phyloP scores from a whole-genome alignment of 768 basidiomycete genomes.

The Mycena olivaceomarginata region DNA sequence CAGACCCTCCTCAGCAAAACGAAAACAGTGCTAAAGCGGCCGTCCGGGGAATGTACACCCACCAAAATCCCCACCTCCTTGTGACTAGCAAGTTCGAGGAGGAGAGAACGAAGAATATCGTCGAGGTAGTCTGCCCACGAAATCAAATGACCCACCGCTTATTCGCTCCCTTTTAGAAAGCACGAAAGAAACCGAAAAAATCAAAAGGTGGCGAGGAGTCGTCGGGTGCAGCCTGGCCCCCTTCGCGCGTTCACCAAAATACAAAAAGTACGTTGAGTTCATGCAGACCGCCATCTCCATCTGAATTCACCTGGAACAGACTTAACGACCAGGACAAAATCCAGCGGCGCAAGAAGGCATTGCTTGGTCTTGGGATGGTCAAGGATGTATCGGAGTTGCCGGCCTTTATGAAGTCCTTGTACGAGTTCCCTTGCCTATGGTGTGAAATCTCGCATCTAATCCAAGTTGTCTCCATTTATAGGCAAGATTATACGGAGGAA shows the following conservation, averaged over 20 bases:
- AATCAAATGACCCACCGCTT: background rate
- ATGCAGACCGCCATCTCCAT: background rate
- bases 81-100: slow-evolving; percentile 82
- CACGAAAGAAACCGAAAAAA: slow-evolving; percentile 50
- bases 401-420: slow-evolving; percentile 81
- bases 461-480: slow-evolving; percentile 49
- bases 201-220: background rate
- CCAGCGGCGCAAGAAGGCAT: slow-evolving; percentile 70
- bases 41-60: slow-evolving; percentile 83
- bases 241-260: slow-evolving; percentile 7
- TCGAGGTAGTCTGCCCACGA: slow-evolving; percentile 61
- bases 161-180: slow-evolving; percentile 50
- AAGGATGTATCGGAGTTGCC: slow-evolving; percentile 69
- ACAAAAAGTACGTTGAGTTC: slow-evolving; percentile 60
- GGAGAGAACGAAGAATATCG: slow-evolving; percentile 72
- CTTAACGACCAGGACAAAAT: slow-evolving; percentile 50
- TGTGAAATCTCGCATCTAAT: slow-evolving; percentile 26
- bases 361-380: slow-evolving; percentile 79
- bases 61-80: slow-evolving; percentile 84
- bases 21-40: slow-evolving; percentile 73
- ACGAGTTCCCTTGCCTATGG: slow-evolving; percentile 47
- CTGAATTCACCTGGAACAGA: slow-evolving; percentile 55
- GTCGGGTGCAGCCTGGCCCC: slow-evolving; percentile 22
- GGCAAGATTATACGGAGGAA: slow-evolving; percentile 59
- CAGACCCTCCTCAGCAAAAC: slow-evolving; percentile 61